Evolutionary conservation across 2,329 filamentous ascomycete species (phyloP).

Genomic region (Cladobotryum protrusum): DNA sequence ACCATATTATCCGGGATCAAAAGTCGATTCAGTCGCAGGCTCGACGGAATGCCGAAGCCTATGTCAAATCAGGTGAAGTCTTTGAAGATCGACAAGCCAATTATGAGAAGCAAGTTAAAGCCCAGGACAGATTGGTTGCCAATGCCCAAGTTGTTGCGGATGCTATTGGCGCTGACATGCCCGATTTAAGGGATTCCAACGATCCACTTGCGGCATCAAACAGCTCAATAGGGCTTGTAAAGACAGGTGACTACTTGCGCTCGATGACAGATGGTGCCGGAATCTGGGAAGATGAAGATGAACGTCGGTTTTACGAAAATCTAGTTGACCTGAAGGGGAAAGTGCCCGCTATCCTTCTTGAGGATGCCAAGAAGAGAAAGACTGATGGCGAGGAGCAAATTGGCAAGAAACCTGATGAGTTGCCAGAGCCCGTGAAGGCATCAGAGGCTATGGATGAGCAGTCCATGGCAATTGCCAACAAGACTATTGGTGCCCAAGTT

Average conservation of each 20-base stretch:
- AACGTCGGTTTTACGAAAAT: conserved; percentile 97
- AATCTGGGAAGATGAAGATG: conserved; percentile 98
- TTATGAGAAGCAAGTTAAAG: conserved; percentile 89
- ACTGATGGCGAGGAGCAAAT: conserved; percentile 72
- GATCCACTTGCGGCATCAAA: conserved; percentile 58
- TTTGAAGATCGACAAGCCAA: conserved; percentile 96
- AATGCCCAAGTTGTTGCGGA: conserved; percentile 92
- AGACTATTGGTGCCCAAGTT: conserved; percentile 94
- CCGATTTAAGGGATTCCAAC: conserved; percentile 80
- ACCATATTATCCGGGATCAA: conserved; percentile 83
- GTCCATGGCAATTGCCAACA: conserved; percentile 93
- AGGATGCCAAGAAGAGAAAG: conserved; percentile 85
- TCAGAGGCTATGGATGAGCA: conserved; percentile 64
- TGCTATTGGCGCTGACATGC: conserved; percentile 84
- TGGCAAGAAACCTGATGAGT: conserved; percentile 66
- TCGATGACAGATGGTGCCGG: conserved; percentile 86
- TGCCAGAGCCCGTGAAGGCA: conserved; percentile 44
- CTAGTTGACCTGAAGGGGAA: conserved; percentile 92
- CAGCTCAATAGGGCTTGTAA: conserved; percentile 84
- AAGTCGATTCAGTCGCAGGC: conserved; percentile 81
- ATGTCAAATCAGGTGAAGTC: conserved; percentile 96
- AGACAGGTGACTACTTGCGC: conserved; percentile 86
- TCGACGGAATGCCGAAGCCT: conserved; percentile 92
- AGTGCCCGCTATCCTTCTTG: conserved; percentile 85
- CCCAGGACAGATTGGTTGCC: conserved; percentile 80